phyloP scores from a whole-genome alignment of 257 asterid species.

The Paulownia fortunei region DNA sequence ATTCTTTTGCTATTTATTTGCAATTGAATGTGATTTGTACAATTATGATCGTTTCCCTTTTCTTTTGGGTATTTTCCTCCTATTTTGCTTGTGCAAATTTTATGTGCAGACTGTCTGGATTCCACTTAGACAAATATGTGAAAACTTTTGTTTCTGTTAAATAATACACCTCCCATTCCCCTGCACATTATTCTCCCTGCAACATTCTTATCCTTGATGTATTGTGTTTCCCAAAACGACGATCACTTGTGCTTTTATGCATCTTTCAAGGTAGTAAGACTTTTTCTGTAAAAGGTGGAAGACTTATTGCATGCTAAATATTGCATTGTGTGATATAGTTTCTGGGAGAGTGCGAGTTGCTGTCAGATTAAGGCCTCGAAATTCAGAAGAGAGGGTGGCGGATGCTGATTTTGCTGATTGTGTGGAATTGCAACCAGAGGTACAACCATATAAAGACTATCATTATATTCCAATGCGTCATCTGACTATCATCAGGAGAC shows the following conservation, averaged over 20 bases:
- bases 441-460: slow-evolving; percentile 21
- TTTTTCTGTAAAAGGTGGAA: slow-evolving; percentile 9
- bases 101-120: neutral
- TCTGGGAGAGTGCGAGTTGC: slow-evolving; percentile 89
- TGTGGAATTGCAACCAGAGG: slow-evolving; percentile 97
- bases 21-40: neutral
- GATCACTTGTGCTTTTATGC: slow-evolving; percentile 13
- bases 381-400: slow-evolving; percentile 75
- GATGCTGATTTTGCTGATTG: slow-evolving; percentile 95
- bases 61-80: neutral
- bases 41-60: neutral
- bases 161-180: neutral
- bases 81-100: neutral
- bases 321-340: slow-evolving; percentile 46
- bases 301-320: slow-evolving; percentile 14
- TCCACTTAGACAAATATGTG: neutral
- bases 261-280: slow-evolving; percentile 1
- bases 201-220: neutral
- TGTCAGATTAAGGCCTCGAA: slow-evolving; percentile 83
- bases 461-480: neutral
- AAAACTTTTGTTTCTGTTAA: neutral
- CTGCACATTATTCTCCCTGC: neutral
- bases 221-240: neutral
- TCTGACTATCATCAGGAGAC: neutral
- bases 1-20: neutral